Conservation (phyloP, 805 yeast genomes). For the Millerozyma acaciae region DNA sequence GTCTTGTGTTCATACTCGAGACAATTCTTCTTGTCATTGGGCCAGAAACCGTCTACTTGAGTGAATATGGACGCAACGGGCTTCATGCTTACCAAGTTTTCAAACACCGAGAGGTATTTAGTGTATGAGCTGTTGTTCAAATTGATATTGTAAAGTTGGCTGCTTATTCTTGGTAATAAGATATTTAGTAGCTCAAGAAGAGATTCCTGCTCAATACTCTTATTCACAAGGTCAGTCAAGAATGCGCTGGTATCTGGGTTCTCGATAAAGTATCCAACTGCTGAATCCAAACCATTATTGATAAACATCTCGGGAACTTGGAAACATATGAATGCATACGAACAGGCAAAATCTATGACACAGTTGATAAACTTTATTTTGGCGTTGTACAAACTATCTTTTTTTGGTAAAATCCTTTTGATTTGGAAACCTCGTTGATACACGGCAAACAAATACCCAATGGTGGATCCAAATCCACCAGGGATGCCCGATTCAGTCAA, state of each 20-base stretch:
- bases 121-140: constrained; percentile 51
- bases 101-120: constrained; percentile 51
- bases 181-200: constrained; percentile 56
- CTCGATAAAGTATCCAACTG: constrained; percentile 23
- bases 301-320: constrained; percentile 64
- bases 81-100: constrained; percentile 56
- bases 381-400: constrained; percentile 32
- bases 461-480: constrained; percentile 27
- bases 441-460: constrained; percentile 44
- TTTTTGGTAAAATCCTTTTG: constrained; percentile 42
- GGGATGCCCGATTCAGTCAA: constrained; percentile 53
- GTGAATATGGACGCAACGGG: constrained; percentile 59
- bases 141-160: constrained; percentile 34
- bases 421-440: constrained; percentile 40
- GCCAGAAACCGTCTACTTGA: constrained; percentile 51
- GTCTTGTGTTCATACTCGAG: constrained; percentile 57
- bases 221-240: constrained; percentile 50
- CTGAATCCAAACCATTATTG: constrained; percentile 31
- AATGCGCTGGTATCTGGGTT: constrained; percentile 28
- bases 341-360: constrained; percentile 45
- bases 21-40: constrained; percentile 40
- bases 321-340: constrained; percentile 65
- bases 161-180: constrained; percentile 44
- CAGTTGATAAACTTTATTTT: constrained; percentile 45
- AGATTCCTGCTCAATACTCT: constrained; percentile 65